phyloP scores from a whole-genome alignment of 2,329 filamentous ascomycete genomes.

The Aspergillus vadensis region DNA sequence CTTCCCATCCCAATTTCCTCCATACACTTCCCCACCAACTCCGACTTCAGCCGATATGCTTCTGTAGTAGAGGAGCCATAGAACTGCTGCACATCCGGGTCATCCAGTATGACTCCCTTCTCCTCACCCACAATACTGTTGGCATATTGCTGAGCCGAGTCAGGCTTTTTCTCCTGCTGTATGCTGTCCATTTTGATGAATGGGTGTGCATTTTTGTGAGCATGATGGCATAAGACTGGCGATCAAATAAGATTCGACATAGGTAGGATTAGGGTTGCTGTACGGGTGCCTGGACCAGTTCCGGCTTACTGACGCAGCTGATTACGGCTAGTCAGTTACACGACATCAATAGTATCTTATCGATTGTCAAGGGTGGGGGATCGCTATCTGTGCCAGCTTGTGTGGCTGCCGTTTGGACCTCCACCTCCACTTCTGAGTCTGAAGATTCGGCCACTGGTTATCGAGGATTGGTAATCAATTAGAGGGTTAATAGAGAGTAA shows the following conservation, averaged over 20 bases:
- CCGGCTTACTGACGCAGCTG: background rate
- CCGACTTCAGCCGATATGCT: constrained; percentile 35
- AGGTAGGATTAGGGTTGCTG: background rate
- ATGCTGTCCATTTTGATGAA: constrained; percentile 22
- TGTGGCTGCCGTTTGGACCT: background rate
- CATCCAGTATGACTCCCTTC: constrained; percentile 28
- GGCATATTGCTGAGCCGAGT: background rate
- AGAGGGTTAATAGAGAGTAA: too few species aligned
- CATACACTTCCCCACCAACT: constrained; percentile 30
- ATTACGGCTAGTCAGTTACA: background rate
- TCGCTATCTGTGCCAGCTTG: background rate
- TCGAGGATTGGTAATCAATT: background rate
- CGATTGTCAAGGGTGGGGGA: constrained; percentile 7
- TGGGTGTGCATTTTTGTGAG: background rate
- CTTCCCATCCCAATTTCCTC: constrained; percentile 34
- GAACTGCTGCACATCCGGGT: constrained; percentile 37
- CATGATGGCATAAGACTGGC: background rate
- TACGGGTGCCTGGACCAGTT: background rate
- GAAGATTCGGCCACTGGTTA: background rate
- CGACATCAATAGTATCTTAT: background rate
- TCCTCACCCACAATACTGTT: constrained; percentile 13
- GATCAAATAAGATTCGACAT: background rate
- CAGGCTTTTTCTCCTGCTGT: constrained; percentile 15
- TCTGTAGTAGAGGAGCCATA: constrained; percentile 40
- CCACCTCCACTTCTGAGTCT: background rate